phyloP scores from a whole-genome alignment of 306 rosid genomes.

The Macrotyloma uniflorum region DNA sequence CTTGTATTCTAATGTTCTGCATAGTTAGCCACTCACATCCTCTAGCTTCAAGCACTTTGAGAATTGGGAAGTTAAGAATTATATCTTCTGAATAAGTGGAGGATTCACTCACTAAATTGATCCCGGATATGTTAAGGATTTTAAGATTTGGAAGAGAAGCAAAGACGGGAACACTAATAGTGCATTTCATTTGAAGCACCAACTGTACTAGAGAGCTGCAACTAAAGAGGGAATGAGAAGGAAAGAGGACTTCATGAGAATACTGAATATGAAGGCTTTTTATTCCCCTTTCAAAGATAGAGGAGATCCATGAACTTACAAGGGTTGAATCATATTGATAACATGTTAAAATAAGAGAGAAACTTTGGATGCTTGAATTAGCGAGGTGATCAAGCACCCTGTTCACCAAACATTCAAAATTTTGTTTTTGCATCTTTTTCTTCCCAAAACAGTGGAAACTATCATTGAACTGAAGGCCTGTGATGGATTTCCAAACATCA shows the following conservation, averaged over 20 bases:
- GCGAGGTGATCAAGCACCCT: slow-evolving; percentile 27
- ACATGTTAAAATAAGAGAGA: slow-evolving; percentile 26
- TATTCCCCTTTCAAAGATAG: slow-evolving; percentile 28
- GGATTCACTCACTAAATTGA: slow-evolving; percentile 31
- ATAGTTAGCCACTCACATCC: slow-evolving; percentile 46
- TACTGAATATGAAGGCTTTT: slow-evolving; percentile 38
- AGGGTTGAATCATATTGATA: background rate
- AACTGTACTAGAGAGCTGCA: slow-evolving; percentile 36
- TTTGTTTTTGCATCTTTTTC: slow-evolving; percentile 36
- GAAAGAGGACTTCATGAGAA: slow-evolving; percentile 1
- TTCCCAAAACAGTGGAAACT: slow-evolving; percentile 20
- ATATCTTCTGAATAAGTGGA: slow-evolving; percentile 18
- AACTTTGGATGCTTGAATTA: slow-evolving; percentile 18
- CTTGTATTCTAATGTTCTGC: slow-evolving; percentile 39
- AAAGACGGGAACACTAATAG: slow-evolving; percentile 25
- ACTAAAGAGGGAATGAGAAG: slow-evolving; percentile 36
- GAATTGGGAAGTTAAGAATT: slow-evolving; percentile 37
- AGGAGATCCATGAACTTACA: slow-evolving; percentile 39
- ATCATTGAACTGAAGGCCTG: slow-evolving; percentile 7
- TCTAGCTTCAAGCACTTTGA: slow-evolving; percentile 53
- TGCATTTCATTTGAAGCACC: slow-evolving; percentile 40
- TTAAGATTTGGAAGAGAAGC: slow-evolving; percentile 42
- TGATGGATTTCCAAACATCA: slow-evolving; percentile 34
- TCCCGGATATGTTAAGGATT: slow-evolving; percentile 33
- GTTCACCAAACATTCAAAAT: slow-evolving; percentile 38